Percentiles rank a stretch among this genome's conserved stretches.
phyloP scores from a whole-genome alignment of 768 basidiomycete genomes.

The Boletus sensibilis region DNA sequence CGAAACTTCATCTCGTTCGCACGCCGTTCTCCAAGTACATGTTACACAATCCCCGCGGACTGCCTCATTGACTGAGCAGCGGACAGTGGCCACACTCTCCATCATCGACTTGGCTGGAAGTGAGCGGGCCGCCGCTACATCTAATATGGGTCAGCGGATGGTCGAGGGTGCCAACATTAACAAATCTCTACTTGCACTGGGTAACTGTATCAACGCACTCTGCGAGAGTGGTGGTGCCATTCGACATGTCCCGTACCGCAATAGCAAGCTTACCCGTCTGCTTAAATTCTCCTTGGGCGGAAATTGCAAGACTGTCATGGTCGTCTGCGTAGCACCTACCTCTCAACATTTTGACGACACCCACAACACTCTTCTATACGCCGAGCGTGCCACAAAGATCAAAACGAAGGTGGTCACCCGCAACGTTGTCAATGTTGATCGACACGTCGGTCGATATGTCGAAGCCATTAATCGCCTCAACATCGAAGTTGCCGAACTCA shows the following conservation, averaged over 20 bases:
- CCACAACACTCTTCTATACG: slow-evolving; percentile 96
- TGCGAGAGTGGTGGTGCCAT: slow-evolving; percentile 88
- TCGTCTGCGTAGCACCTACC: slow-evolving; percentile 95
- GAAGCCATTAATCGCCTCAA: slow-evolving; percentile 91
- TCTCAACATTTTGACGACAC: slow-evolving; percentile 97
- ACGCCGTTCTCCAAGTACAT: slow-evolving; percentile 96
- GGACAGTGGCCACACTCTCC: slow-evolving; percentile 86
- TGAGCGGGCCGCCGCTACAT: slow-evolving; percentile 93
- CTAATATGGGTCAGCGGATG: slow-evolving; percentile 97
- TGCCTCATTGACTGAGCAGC: slow-evolving; percentile 76
- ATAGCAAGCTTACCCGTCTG: slow-evolving; percentile 96
- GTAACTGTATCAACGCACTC: slow-evolving; percentile 97
- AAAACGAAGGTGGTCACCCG: slow-evolving; percentile 96
- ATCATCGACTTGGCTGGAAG: slow-evolving; percentile 99
- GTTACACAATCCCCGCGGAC: slow-evolving; percentile 85
- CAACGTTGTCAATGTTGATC: slow-evolving; percentile 92
- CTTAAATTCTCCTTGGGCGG: slow-evolving; percentile 98
- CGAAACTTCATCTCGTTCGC: slow-evolving; percentile 94
- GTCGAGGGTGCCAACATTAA: slow-evolving; percentile 99
- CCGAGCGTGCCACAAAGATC: slow-evolving; percentile 97
- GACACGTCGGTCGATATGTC: slow-evolving; percentile 94
- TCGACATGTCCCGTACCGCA: slow-evolving; percentile 94
- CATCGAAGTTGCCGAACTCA: slow-evolving; percentile 78
- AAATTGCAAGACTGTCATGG: slow-evolving; percentile 99
- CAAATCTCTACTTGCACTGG: slow-evolving; percentile 94